Evolutionary conservation across 148 eudicot species (phyloP).

Genomic region (Talinum fruticosum): DNA sequence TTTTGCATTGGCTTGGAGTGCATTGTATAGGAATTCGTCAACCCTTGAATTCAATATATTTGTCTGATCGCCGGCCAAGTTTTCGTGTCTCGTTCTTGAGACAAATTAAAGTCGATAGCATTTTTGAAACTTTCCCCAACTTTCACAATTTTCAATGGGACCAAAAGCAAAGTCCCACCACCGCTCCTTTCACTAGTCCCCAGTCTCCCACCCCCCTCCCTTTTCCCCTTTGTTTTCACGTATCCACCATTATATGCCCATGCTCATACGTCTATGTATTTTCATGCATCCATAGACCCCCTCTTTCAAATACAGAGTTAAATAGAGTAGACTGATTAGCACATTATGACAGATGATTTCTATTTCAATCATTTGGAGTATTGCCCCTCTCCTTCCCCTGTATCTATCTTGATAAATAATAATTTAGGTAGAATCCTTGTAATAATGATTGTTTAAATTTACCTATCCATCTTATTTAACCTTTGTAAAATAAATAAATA

Average conservation of each 20-base stretch:
- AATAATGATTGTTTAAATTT: no score
- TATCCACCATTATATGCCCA: conserved; percentile 5
- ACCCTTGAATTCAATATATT: background rate
- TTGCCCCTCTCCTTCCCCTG: no score
- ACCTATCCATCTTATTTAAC: no score
- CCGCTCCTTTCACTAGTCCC: background rate
- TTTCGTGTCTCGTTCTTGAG: background rate
- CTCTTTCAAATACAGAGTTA: no score
- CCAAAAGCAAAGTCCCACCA: conserved; percentile 1
- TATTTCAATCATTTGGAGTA: no score
- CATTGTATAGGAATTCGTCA: background rate
- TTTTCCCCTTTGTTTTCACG: background rate
- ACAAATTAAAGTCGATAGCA: background rate
- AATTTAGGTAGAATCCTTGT: no score
- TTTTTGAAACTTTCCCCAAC: background rate
- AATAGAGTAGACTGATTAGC: no score
- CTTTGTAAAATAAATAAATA: no score
- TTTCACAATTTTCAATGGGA: background rate
- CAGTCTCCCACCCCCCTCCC: background rate
- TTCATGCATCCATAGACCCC: no score
- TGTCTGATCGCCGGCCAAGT: conserved; percentile 14
- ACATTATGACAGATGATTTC: no score
- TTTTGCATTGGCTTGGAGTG: background rate
- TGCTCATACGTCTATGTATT: no score
- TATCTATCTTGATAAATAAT: no score